A percentile compares a stretch with the other conserved stretches of the same genome.
Evolutionary conservation across 1,284 basidiomycete genomes (phyloP).

Genomic region (Sphagnurus paluster): DNA sequence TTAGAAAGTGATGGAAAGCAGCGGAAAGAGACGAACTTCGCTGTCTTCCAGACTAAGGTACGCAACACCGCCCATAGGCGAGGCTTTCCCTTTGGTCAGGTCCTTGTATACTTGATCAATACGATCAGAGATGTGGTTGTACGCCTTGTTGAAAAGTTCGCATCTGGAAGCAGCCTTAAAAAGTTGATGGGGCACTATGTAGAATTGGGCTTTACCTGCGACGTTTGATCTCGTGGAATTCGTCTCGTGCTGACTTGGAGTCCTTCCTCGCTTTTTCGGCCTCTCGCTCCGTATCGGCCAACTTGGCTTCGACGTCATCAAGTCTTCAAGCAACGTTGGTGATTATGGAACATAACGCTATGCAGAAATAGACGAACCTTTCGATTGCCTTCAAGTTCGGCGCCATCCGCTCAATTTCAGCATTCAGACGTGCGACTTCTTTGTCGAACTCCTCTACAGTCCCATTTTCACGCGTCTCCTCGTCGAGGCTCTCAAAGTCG

Average conservation of each 20-base stretch:
- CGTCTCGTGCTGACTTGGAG: slow-evolving; percentile 86
- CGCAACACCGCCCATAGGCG: slow-evolving; percentile 94
- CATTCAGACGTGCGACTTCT: slow-evolving; percentile 69
- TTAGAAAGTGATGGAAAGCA: not conserved
- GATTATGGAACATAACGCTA: not conserved
- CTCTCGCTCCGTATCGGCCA: slow-evolving; percentile 73
- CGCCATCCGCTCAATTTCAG: slow-evolving; percentile 92
- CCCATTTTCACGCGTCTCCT: slow-evolving; percentile 82
- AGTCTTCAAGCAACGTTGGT: slow-evolving; percentile 48
- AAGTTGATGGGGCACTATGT: too few relatives aligned
- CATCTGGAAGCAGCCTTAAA: slow-evolving; percentile 33
- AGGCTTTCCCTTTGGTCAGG: slow-evolving; percentile 90
- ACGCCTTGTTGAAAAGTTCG: slow-evolving; percentile 95
- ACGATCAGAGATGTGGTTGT: slow-evolving; percentile 90
- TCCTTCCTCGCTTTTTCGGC: slow-evolving; percentile 80
- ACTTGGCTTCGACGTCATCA: slow-evolving; percentile 87
- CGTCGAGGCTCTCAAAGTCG: slow-evolving; percentile 79
- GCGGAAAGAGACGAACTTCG: slow-evolving; percentile 57
- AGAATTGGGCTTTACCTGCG: too few relatives aligned
- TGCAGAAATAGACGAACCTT: slow-evolving; percentile 42
- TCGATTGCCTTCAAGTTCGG: slow-evolving; percentile 98
- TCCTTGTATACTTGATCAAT: slow-evolving; percentile 99
- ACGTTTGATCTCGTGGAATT: slow-evolving; percentile 88
- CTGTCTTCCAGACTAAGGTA: slow-evolving; percentile 95
- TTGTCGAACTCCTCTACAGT: slow-evolving; percentile 77